Evolutionary conservation across 2,329 filamentous ascomycete genomes (phyloP).

Genomic region (Meredithiella fracta): DNA sequence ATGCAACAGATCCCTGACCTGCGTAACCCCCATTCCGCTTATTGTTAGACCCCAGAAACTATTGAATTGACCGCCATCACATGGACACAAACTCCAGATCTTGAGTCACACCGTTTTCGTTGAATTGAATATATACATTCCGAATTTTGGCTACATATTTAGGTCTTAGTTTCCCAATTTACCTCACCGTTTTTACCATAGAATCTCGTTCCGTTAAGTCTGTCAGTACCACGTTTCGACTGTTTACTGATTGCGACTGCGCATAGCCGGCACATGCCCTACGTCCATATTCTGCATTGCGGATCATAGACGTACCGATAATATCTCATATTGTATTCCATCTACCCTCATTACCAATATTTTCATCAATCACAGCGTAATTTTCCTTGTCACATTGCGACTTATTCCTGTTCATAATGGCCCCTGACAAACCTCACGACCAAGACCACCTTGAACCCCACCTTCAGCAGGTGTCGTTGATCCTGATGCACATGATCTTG

Average conservation of each 20-base stretch:
- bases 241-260: background rate
- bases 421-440: background rate
- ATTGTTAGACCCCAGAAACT: background rate
- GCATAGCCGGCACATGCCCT: background rate
- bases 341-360: no score
- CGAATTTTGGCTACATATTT: no score
- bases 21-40: background rate
- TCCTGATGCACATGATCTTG: constrained; percentile 43
- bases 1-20: background rate
- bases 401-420: background rate
- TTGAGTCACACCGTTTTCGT: no score
- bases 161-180: no score
- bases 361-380: no score
- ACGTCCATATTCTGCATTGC: background rate
- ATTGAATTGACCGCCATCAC: background rate
- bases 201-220: background rate
- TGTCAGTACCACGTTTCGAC: background rate
- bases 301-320: background rate
- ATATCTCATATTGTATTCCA: background rate
- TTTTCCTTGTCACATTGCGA: background rate
- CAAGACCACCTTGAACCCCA: constrained; percentile 5
- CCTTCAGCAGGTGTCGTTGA: constrained; percentile 24
- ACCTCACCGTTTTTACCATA: no score
- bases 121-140: no score
- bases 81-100: background rate